Base-by-base conservation (phyloP, 2,329 filamentous ascomycete genomes). In the Aureobasidium musti region DNA sequence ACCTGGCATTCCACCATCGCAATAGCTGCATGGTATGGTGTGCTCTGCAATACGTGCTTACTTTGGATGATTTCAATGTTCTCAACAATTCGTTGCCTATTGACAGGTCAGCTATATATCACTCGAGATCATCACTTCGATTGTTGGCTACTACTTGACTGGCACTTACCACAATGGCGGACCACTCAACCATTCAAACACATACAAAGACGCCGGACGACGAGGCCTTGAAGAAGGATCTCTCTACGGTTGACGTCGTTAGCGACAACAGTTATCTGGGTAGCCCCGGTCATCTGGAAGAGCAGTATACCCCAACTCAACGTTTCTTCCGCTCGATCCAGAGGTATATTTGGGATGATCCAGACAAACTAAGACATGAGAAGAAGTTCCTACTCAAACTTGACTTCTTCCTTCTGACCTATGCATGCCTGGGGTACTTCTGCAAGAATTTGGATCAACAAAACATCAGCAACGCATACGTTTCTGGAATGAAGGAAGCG, bases 391-490 rank as follows among this genome's bases (percentile, higher is more conserved):
- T 87, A 41, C 63, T 81, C 28, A 87, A 87, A 71, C 78, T 87
- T 14, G 84, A 87, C 68, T 72, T 83, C 0, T 73, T 86, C 1
- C 82, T 87, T 41, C 80, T 87, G 0, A 83, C 83, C 0, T 86
- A 86, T 70, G 83, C 83, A 0, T 82, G 86, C 52, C 72, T 86
- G 2, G 79, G 81, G 0, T 86, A 85, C 68, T 86, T 83, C 81
- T 79, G 82, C 60, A 86, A 85, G 71, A 84, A 85, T 67, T 79
- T 86, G 10, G 83, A 85, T 68, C 82, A 85, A 69, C 76, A 81
- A 3, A 85, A 85, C 65, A 78, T 85, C 59, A 85, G 83, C 68
- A 85, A 84, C 77, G 83, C 83, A 1, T 85, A 85, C 63, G 83
- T 85, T 19, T 81, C 82, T 0, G 83, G 83, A 0, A 74, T 86